phyloP scores from a whole-genome alignment of 441 rosid genomes.

The Codiaeum variegatum region DNA sequence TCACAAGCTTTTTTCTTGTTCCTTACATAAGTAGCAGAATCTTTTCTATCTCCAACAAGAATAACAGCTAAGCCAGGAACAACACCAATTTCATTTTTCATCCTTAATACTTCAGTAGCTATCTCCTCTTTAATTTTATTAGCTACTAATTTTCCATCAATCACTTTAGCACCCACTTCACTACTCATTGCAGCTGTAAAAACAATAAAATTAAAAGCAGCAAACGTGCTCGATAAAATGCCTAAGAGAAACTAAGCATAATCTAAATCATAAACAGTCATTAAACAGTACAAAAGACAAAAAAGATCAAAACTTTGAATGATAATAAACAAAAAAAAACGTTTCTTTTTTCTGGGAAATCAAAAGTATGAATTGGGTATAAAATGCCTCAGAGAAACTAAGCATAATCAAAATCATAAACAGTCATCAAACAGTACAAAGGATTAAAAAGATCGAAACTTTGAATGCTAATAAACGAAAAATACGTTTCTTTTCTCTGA shows the following conservation, averaged over 20 bases:
- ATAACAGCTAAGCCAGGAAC: conserved; percentile 84
- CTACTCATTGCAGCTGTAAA: conserved; percentile 34
- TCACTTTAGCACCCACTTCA: conserved; percentile 47
- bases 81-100: conserved; percentile 66
- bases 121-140: conserved; percentile 69
- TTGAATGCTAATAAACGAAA: neutral
- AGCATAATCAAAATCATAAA: neutral
- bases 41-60: conserved; percentile 78
- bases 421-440: neutral
- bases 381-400: conserved; percentile 24
- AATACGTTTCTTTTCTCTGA: neutral
- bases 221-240: conserved; percentile 31
- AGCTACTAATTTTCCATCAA: conserved; percentile 75
- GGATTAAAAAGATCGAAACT: neutral
- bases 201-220: neutral
- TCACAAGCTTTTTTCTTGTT: conserved; percentile 93
- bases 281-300: neutral
- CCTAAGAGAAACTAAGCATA: conserved; percentile 7
- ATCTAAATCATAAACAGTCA: neutral
- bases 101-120: conserved; percentile 54
- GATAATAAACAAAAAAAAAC: neutral
- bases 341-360: neutral
- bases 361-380: conserved; percentile 5
- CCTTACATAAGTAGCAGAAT: conserved; percentile 78
- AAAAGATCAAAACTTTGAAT: neutral